These are phyloP conservation scores for Xylogone sp. DNA, from an alignment of 2,329 filamentous ascomycete species.

Conservation along the genomic window DNA sequence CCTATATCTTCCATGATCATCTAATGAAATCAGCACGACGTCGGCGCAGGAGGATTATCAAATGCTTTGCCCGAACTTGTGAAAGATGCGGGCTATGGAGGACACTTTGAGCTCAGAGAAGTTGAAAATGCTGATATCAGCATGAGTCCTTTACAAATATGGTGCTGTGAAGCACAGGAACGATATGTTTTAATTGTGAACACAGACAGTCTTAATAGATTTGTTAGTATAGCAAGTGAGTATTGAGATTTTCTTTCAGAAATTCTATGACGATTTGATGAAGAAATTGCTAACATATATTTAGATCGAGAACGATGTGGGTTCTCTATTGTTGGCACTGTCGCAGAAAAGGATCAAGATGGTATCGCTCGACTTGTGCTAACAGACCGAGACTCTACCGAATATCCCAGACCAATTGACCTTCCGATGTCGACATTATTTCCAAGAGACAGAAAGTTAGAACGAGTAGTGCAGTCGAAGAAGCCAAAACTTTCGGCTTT, in stretches of 20 bases:
- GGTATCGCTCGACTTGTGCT: constrained; percentile 73
- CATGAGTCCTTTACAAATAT: constrained; percentile 95
- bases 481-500: constrained; percentile 67
- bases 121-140: constrained; percentile 85
- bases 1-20: too few relatives aligned
- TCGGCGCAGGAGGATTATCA: constrained; percentile 86
- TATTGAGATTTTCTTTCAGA: constrained; percentile 11
- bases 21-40: too few relatives aligned
- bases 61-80: constrained; percentile 84
- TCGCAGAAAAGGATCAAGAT: constrained; percentile 55
- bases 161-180: constrained; percentile 97
- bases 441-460: constrained; percentile 80
- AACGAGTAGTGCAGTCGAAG: constrained; percentile 67
- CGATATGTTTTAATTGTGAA: constrained; percentile 91
- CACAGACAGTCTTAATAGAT: constrained; percentile 74
- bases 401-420: constrained; percentile 77
- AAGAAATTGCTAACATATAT: constrained; percentile 13
- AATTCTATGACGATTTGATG: too few relatives aligned
- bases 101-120: constrained; percentile 90
- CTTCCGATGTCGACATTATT: constrained; percentile 86
- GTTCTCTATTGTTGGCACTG: constrained; percentile 85
- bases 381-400: constrained; percentile 72
- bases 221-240: constrained; percentile 58
- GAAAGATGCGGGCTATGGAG: constrained; percentile 86
- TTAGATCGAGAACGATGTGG: constrained; percentile 81